Base-by-base conservation (phyloP, 164 flowering plant genomes). In the Stephania yunnanensis region DNA sequence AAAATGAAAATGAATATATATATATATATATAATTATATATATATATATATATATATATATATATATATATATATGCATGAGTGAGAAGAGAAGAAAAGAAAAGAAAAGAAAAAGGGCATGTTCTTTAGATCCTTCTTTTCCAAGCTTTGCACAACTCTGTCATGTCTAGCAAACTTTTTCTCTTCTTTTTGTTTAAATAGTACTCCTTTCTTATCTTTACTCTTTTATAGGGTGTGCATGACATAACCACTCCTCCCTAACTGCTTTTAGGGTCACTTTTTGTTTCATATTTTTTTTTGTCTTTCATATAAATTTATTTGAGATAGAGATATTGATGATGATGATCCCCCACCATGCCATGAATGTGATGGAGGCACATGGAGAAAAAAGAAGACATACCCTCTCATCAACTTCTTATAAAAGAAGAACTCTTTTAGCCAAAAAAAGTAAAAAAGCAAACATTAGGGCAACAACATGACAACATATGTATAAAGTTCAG, bases 281-380 rank as follows among this genome's bases (percentile, higher is more conserved):
- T 74, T 74, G 76, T 74, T 74, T 29, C 44, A 31, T 36, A 36
- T 63, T 74, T 74, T 73, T 66, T 50, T 83, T 85, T 85, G 88
- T 85, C 88, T 85, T 82, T 82, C 88, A 73, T 84, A 73, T 77
- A 80, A 78, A 15, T 10, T 50, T 50, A 50, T 8, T 10, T 50
- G 15, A 50, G 42, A 36, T 36, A 50, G 13, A 50, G 7, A 11
- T 3, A 50, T 58, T 20, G 17, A 52, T 53, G 19, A 53, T 36
- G 52, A 78, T 81, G 84, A 83, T 80, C 84, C 86, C 79, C 79
- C 68, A 79, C 78, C 80, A 76, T 50, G 63, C 80, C 58, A 36
- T 81, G 80, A 83, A 76, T 80, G 80, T 80, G 79, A 83, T 83
- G 84, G 85, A 71, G 46, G 89, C 89, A 86, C 89, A 86, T 86